Base-by-base conservation (phyloP, 2,329 filamentous ascomycete species). In the Aspergillus fijiensis region DNA sequence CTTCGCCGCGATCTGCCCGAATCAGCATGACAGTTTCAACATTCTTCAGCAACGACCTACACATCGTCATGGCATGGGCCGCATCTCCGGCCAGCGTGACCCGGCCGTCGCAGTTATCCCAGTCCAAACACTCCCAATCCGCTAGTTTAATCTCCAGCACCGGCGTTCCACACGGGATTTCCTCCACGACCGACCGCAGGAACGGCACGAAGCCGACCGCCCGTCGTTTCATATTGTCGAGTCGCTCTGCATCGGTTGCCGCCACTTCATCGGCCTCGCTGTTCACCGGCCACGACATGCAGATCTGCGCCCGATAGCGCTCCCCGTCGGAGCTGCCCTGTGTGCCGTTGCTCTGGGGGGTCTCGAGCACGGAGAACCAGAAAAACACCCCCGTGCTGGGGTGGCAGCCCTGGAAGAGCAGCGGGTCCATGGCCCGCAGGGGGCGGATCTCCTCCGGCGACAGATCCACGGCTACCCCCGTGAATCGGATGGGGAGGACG, bases 391-490 rank as follows among this genome's bases (percentile, higher is more conserved):
- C 69, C 0, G 69, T 64, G 4, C 50, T 50, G 3, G 69, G 69
- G 45, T 71, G 60, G 25, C 68, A 71, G 7, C 69, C 68, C 45
- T 70, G 67, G 21, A 70, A 70, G 7, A 70, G 58, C 10, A 71
- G 47, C 67, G 86, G 74, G 63, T 77, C 84, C 45, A 83, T 78
- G 0, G 84, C 82, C 0, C 83, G 86, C 67, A 84, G 79, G 59
- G 84, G 84, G 48, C 81, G 75, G 67, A 85, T 84, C 69, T 85
- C 82, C 0, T 78, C 85, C 4, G 78, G 78, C 50, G 84, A 85
- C 19, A 80, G 78, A 31, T 67, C 61, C 0, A 70, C 63, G 1
- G 65, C 66, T 7, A 69, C 68, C 1, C 69, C 69, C 0, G 65
- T 70, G 42, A 71, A 71, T 4, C 67, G 64, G 39, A 70, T 63